phyloP scores from a whole-genome alignment of 352 stramenopile genomes.

The Globisporangium spinosum region DNA sequence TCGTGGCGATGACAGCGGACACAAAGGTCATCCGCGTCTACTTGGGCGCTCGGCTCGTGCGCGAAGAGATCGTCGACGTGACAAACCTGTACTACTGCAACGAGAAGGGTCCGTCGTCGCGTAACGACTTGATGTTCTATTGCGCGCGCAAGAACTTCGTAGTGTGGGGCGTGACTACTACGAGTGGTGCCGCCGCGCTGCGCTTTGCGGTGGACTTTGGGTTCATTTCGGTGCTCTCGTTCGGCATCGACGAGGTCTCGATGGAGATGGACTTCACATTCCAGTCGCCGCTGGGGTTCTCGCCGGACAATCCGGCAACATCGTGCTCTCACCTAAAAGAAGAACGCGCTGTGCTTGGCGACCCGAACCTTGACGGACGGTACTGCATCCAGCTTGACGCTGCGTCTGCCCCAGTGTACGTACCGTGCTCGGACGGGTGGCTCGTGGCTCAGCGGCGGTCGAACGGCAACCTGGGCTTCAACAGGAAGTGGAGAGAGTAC shows the following conservation, averaged over 20 bases:
- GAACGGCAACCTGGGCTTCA: constrained; percentile 50
- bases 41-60: constrained; percentile 39
- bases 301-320: constrained; percentile 34
- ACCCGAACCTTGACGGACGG: constrained; percentile 48
- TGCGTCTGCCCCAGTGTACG: constrained; percentile 19
- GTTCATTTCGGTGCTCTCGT: constrained; percentile 33
- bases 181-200: constrained; percentile 25
- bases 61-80: constrained; percentile 36
- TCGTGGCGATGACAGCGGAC: constrained; percentile 22
- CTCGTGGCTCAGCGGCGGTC: constrained; percentile 46
- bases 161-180: constrained; percentile 36
- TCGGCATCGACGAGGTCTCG: constrained; percentile 63
- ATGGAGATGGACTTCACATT: constrained; percentile 59
- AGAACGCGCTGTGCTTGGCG: constrained; percentile 27
- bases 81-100: constrained; percentile 38
- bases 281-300: constrained; percentile 42
- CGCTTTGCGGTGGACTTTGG: constrained; percentile 46
- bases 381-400: constrained; percentile 50
- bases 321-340: constrained; percentile 53
- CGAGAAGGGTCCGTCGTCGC: constrained; percentile 18
- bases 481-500: constrained; percentile 62
- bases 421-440: constrained; percentile 57
- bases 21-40: constrained; percentile 44
- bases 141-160: constrained; percentile 35
- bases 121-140: constrained; percentile 31